phyloP scores from a whole-genome alignment of 176 grass and related monocot species.

The Zoysia pacifica region DNA sequence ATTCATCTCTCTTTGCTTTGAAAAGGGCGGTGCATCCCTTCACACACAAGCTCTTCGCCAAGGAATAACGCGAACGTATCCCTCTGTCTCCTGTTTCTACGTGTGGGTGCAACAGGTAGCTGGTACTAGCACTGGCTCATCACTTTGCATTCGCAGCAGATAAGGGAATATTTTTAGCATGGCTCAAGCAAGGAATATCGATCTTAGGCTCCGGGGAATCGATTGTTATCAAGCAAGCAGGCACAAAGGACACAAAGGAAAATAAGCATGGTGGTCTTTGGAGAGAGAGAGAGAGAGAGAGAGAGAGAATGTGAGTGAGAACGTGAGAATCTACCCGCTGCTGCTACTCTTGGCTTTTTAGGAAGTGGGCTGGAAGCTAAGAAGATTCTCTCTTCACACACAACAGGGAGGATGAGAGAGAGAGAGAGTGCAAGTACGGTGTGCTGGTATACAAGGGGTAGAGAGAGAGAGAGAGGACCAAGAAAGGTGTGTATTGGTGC shows the following conservation, averaged over 20 bases:
- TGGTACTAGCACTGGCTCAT: neutral
- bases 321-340: conserved; percentile 73
- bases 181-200: conserved; percentile 76
- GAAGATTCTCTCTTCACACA: conserved; percentile 65
- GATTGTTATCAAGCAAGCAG: conserved; percentile 34
- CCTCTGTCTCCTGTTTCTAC: conserved; percentile 21
- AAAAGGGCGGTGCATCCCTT: conserved; percentile 73
- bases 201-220: conserved; percentile 51
- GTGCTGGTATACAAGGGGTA: conserved; percentile 4
- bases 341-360: conserved; percentile 74
- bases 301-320: conserved; percentile 21
- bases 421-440: neutral
- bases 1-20: conserved; percentile 70
- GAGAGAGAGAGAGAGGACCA: conserved; percentile 11
- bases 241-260: conserved; percentile 49
- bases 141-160: conserved; percentile 49
- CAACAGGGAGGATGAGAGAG: neutral
- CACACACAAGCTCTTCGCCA: conserved; percentile 61
- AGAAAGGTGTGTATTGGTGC: conserved; percentile 56
- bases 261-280: conserved; percentile 37
- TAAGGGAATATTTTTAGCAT: conserved; percentile 51
- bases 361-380: conserved; percentile 93
- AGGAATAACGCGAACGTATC: conserved; percentile 35
- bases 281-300: conserved; percentile 26
- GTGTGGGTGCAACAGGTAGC: conserved; percentile 9